Evolutionary conservation across 352 stramenopile genomes (phyloP), one percentile per base, ranked within the genome.

Genomic region (Peronospora belbahrii): DNA sequence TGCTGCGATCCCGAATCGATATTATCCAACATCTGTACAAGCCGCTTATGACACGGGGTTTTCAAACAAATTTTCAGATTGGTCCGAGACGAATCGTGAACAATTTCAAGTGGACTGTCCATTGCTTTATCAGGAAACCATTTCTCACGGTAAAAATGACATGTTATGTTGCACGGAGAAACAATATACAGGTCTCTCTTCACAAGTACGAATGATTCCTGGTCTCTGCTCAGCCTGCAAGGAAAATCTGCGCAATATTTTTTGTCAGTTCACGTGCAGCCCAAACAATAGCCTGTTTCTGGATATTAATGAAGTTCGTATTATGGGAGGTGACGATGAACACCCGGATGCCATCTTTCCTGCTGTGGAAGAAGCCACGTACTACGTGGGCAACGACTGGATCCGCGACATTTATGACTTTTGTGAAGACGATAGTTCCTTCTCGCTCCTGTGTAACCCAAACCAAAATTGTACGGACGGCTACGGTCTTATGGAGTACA

Each of bases 341-440:
- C 58, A 78, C 28, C 31, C 36, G 14, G 52, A 30, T 5, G 56
- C 62, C 0, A 38, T 80, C 2, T 84, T 75, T 47, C 70, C 73
- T 8, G 67, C 70, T 7, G 58, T 81, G 11, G 68, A 83, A 52
- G 62, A 81, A 17, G 49, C 51, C 38, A 83, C 67, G 23, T 85
- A 78, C 50, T 81, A 75, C 43, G 73, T 83, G 11, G 68, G 73
- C 23, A 65, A 63, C 20, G 70, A 85, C 56, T 79, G 59, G 67
- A 62, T 81, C 19, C 73, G 73, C 7, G 73, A 85, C 43, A 60
- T 85, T 8, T 85, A 85, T 40, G 70, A 83, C 44, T 83, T 67
- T 37, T 82, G 66, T 19, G 51, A 78, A 40, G 70, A 62, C 31
- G 73, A 85, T 57, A 70, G 50, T 33, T 73, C 59, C 25, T 85